These are phyloP conservation scores for Phytophthora pseudosyringae DNA, from an alignment of 352 stramenopile genomes.

Conservation along the genomic window DNA sequence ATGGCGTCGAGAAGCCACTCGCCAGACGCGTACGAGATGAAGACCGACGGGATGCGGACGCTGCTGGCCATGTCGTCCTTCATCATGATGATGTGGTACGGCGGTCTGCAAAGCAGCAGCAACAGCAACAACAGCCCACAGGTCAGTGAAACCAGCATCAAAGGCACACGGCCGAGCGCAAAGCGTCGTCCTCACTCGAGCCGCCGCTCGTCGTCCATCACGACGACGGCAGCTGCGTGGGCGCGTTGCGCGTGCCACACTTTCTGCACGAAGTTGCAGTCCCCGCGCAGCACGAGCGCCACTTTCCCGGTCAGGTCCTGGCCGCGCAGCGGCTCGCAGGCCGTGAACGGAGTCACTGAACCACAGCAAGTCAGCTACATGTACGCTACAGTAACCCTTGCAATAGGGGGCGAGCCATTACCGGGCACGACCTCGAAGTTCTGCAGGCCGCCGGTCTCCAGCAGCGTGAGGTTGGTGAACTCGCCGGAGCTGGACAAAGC, in stretches of 20 bases:
- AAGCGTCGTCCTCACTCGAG: constrained; percentile 48
- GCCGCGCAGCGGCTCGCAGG: constrained; percentile 59
- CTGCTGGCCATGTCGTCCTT: constrained; percentile 74
- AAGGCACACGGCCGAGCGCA: too few species aligned
- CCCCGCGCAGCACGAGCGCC: constrained; percentile 77
- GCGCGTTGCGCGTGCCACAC: constrained; percentile 66
- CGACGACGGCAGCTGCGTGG: constrained; percentile 68
- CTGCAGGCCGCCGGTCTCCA: constrained; percentile 43
- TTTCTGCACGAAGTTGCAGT: constrained; percentile 69
- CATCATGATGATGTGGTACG: constrained; percentile 88
- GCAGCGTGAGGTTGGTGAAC: constrained; percentile 67
- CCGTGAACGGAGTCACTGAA: constrained; percentile 62
- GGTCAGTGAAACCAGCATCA: background rate
- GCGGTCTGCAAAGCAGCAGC: constrained; percentile 40
- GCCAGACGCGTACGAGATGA: constrained; percentile 72
- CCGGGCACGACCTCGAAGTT: constrained; percentile 53
- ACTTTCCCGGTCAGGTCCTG: constrained; percentile 67
- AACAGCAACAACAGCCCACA: background rate
- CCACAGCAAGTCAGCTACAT: background rate
- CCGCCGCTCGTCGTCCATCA: constrained; percentile 74
- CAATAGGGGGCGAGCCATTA: constrained; percentile 5
- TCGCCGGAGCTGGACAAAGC: constrained; percentile 57
- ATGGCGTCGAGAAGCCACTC: constrained; percentile 59
- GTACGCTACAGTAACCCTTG: background rate
- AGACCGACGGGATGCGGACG: constrained; percentile 73